Base-by-base conservation (phyloP, 371 early-diverging fungal species). In the Mycotypha africana region DNA sequence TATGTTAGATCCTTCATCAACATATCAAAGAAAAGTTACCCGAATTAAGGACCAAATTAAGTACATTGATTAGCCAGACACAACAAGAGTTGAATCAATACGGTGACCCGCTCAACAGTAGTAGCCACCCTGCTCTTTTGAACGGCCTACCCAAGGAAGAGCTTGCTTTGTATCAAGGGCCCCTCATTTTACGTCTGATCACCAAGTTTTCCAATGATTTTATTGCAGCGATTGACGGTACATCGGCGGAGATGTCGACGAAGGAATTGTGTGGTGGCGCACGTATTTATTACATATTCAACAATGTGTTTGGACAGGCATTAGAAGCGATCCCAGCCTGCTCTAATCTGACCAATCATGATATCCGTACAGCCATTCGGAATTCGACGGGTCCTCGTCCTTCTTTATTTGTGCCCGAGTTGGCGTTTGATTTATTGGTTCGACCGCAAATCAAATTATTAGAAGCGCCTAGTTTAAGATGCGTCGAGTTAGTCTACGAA, bases 191-290 rank as follows among this genome's bases (percentile, higher is more conserved):
- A 38, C 81, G 85, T 62, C 65, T 91, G 45, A 56, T 96, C 48
- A 93, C 89, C 25, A 82, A 82, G 48, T 89, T 91, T 60, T 80
- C 89, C 11, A 84, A 74, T 37, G 84, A 88, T 39, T 94, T 91
- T 65, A 78, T 77, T 46, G 79, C 86, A 41, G 80, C 89, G 8
- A 85, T 92, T 55, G 89, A 92, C 39, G 93, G 91, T 25, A 91
- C 87, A 11, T 77, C 77, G 2, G 53, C 83, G 19, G 95, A 97
- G 37, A 82, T 93, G 50, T 82, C 92, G 7, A 86, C 92, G 33
- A 89, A 88, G 41, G 98, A 98, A 67, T 65, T 99, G 63, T 81
- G 84, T 49, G 93, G 93, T 37, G 96, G 95, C 17, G 95, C 93
- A 20, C 79, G 92, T 53, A 81, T 96, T 31, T 89, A 92, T 66